Evolutionary conservation across 495 filamentous ascomycete genomes (phyloP).

Genomic region (Poronia punctata): DNA sequence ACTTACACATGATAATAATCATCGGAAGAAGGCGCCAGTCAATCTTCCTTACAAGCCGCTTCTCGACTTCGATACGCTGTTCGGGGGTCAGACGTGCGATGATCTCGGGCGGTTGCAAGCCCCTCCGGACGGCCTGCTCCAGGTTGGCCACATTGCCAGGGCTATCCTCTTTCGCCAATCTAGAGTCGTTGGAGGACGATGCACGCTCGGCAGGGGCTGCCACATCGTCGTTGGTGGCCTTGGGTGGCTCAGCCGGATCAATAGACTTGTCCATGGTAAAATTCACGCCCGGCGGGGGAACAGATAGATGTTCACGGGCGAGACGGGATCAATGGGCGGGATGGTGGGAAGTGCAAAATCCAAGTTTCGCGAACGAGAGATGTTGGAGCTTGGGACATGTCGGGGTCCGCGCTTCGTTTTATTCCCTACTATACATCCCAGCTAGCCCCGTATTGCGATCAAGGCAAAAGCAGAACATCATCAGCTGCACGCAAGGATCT

Average conservation of each 20-base stretch:
- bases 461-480: too few species aligned
- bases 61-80: slow-evolving; percentile 42
- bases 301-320: too few species aligned
- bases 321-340: too few species aligned
- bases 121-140: slow-evolving; percentile 16
- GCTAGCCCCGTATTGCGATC: too few species aligned
- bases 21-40: slow-evolving; percentile 57
- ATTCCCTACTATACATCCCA: too few species aligned
- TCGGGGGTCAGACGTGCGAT: slow-evolving; percentile 43
- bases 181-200: slow-evolving; percentile 1
- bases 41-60: slow-evolving; percentile 52
- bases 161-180: not conserved
- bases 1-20: slow-evolving; percentile 53
- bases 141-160: slow-evolving; percentile 15
- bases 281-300: too few species aligned
- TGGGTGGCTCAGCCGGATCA: not conserved
- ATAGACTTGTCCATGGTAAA: slow-evolving; percentile 1
- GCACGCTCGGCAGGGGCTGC: not conserved
- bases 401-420: too few species aligned
- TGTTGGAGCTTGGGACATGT: too few species aligned
- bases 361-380: too few species aligned
- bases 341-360: too few species aligned
- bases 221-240: not conserved
- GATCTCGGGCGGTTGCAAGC: slow-evolving; percentile 41
- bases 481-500: too few species aligned